Conservation (phyloP, 768 basidiomycete genomes). For the Strobilomyces dryophilus region DNA sequence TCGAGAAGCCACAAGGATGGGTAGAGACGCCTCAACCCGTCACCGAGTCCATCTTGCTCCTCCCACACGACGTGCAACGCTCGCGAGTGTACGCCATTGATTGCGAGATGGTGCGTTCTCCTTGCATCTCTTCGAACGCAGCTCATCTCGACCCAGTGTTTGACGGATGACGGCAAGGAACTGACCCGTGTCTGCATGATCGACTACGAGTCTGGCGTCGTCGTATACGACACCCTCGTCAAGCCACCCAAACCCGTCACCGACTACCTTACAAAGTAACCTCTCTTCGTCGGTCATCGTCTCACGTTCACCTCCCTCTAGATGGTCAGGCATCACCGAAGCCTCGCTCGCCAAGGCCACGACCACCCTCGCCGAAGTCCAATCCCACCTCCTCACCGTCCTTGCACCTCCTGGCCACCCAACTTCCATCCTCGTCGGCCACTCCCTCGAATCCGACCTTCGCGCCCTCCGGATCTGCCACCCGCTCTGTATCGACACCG, state of each 20-base stretch:
- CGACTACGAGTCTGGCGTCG: slow-evolving; percentile 65
- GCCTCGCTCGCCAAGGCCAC: slow-evolving; percentile 64
- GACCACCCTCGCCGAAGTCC: slow-evolving; percentile 77
- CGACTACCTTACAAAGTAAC: slow-evolving; percentile 90
- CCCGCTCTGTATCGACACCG: slow-evolving; percentile 87
- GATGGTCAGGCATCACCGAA: slow-evolving; percentile 92
- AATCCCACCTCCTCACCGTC: slow-evolving; percentile 60
- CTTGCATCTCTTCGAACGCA: background rate
- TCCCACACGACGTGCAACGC: slow-evolving; percentile 28
- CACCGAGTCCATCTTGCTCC: slow-evolving; percentile 29
- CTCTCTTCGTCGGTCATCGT: background rate
- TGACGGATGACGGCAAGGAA: slow-evolving; percentile 87
- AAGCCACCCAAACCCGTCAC: slow-evolving; percentile 79
- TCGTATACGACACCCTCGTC: slow-evolving; percentile 86
- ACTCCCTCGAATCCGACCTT: slow-evolving; percentile 94
- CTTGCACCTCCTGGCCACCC: slow-evolving; percentile 49
- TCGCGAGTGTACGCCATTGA: slow-evolving; percentile 79
- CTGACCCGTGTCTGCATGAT: slow-evolving; percentile 83
- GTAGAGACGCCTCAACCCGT: slow-evolving; percentile 66
- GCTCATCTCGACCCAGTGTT: slow-evolving; percentile 49
- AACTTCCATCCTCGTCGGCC: slow-evolving; percentile 83
- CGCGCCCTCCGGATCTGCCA: slow-evolving; percentile 84
- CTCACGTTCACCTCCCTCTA: slow-evolving; percentile 22
- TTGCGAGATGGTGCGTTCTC: slow-evolving; percentile 84
- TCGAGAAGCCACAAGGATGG: slow-evolving; percentile 68